These are phyloP conservation scores for Stagonosporopsis tanaceti DNA, from an alignment of 2,329 filamentous ascomycete genomes.

Conservation along the genomic window DNA sequence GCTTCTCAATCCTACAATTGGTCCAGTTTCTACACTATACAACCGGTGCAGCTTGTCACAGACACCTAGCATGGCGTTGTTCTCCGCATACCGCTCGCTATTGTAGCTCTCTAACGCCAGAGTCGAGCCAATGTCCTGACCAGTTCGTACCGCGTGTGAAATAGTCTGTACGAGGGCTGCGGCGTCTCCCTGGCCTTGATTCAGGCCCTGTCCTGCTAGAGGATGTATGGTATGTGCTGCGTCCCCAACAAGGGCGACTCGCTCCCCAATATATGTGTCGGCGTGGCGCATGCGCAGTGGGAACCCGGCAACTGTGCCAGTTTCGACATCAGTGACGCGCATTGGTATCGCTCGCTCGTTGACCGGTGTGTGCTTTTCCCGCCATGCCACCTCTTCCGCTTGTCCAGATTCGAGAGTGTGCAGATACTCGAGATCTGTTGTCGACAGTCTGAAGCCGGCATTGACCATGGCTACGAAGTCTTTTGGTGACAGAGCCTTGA, in stretches of 20 bases:
- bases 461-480: constrained; percentile 92
- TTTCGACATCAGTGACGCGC: constrained; percentile 73
- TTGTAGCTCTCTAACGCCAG: constrained; percentile 84
- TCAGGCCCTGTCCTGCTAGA: constrained; percentile 91
- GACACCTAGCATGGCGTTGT: constrained; percentile 78
- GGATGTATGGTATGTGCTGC: constrained; percentile 96
- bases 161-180: constrained; percentile 79
- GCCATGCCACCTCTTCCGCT: constrained; percentile 85
- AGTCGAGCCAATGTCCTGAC: constrained; percentile 83
- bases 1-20: constrained; percentile 80
- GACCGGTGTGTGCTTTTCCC: constrained; percentile 72
- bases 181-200: constrained; percentile 90
- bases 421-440: constrained; percentile 84
- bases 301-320: constrained; percentile 84
- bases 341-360: constrained; percentile 65
- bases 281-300: constrained; percentile 91
- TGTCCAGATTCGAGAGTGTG: constrained; percentile 65
- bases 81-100: constrained; percentile 80
- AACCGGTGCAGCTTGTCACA: constrained; percentile 93
- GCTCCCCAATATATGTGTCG: constrained; percentile 89
- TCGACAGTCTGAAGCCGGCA: constrained; percentile 83
- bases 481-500: constrained; percentile 75
- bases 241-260: constrained; percentile 91
- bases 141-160: constrained; percentile 77
- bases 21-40: constrained; percentile 81